These are phyloP conservation scores for Pleurotus giganteus DNA, from an alignment of 768 basidiomycete species.

Conservation along the genomic window DNA sequence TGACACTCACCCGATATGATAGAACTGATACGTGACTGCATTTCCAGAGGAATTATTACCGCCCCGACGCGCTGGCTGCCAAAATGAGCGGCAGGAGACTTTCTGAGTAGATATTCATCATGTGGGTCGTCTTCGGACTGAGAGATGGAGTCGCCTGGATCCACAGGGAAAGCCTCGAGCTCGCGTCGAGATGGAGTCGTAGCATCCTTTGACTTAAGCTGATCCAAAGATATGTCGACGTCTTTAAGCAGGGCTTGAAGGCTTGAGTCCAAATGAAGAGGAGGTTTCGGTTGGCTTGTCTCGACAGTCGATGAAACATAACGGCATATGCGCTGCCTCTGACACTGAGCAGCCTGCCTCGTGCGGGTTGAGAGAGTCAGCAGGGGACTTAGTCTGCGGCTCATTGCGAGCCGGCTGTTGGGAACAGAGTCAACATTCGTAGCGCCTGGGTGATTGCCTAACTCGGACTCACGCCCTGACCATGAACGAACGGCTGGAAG, in stretches of 20 bases:
- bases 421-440: neutral
- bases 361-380: neutral
- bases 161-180: conserved; percentile 49
- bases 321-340: neutral
- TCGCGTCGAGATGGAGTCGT: conserved; percentile 37
- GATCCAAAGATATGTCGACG: conserved; percentile 63
- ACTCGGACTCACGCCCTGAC: conserved; percentile 4
- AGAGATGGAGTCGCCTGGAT: conserved; percentile 32
- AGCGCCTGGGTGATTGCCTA: neutral
- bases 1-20: conserved; percentile 61
- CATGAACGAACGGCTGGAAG: conserved; percentile 8
- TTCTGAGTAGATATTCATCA: conserved; percentile 31
- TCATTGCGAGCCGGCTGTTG: neutral
- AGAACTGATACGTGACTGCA: conserved; percentile 60
- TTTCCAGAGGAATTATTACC: conserved; percentile 69
- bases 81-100: conserved; percentile 80
- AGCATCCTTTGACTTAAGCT: conserved; percentile 23
- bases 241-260: conserved; percentile 61
- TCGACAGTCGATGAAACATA: conserved; percentile 19
- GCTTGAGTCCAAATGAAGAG: conserved; percentile 65
- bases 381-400: neutral
- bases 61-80: conserved; percentile 74
- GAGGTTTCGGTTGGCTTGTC: conserved; percentile 50
- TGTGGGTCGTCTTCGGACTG: conserved; percentile 22
- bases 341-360: neutral